Conservation (phyloP, 257 asterid genomes). For the Lavandula angustifolia region DNA sequence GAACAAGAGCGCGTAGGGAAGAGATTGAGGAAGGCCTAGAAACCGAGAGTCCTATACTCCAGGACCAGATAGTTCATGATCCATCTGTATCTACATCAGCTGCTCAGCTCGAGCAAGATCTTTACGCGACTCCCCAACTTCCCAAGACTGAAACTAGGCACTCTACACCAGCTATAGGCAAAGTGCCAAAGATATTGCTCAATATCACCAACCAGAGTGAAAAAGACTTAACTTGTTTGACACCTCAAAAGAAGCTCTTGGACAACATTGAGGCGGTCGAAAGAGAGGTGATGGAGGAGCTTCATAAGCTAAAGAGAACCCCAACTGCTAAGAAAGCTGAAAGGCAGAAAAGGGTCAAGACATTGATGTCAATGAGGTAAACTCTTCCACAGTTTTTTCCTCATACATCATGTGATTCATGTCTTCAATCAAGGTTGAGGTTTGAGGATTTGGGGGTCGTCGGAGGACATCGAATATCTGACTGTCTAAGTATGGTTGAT, state of each 20-base stretch:
- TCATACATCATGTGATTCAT: neutral
- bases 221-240: slow-evolving; percentile 42
- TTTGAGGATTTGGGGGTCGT: slow-evolving; percentile 22
- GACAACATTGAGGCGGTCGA: slow-evolving; percentile 70
- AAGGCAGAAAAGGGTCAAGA: slow-evolving; percentile 59
- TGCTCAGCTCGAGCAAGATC: slow-evolving; percentile 65
- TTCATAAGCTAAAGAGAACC: slow-evolving; percentile 58
- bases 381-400: slow-evolving; percentile 16
- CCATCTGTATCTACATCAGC: slow-evolving; percentile 45
- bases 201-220: slow-evolving; percentile 48
- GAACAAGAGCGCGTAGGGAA: slow-evolving; percentile 52
- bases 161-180: slow-evolving; percentile 45
- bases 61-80: slow-evolving; percentile 46
- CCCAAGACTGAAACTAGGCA: slow-evolving; percentile 39
- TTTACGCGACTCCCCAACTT: slow-evolving; percentile 44
- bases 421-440: slow-evolving; percentile 69
- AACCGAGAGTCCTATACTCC: slow-evolving; percentile 51
- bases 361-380: slow-evolving; percentile 75
- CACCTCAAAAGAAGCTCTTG: slow-evolving; percentile 72
- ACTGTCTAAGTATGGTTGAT: slow-evolving; percentile 37
- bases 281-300: slow-evolving; percentile 71
- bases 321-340: slow-evolving; percentile 67
- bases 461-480: neutral
- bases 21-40: slow-evolving; percentile 41
- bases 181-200: slow-evolving; percentile 72